These are phyloP conservation scores for Lodderomyces pseudojiufengensis DNA, from an alignment of 1,139 yeast species.

Conservation along the genomic window DNA sequence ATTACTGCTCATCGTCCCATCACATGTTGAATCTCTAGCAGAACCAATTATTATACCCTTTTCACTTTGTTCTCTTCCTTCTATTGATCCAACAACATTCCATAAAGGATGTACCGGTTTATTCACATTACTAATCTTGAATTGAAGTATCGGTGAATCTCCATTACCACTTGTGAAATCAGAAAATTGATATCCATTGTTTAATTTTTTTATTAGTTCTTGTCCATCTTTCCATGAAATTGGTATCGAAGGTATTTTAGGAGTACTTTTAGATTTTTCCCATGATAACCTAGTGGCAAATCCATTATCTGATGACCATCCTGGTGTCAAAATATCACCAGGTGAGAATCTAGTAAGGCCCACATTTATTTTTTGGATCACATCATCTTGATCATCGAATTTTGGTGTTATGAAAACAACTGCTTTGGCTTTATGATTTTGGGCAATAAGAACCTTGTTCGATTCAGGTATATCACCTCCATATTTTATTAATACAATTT, in stretches of 20 bases:
- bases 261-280: slow-evolving; percentile 51
- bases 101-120: slow-evolving; percentile 67
- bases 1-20: slow-evolving; percentile 69
- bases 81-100: slow-evolving; percentile 75
- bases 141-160: slow-evolving; percentile 25
- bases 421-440: slow-evolving; percentile 30
- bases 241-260: slow-evolving; percentile 74
- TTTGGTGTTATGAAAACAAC: slow-evolving; percentile 34
- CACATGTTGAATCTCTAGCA: slow-evolving; percentile 72
- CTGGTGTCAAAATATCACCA: slow-evolving; percentile 81
- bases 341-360: slow-evolving; percentile 64
- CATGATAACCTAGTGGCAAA: slow-evolving; percentile 36
- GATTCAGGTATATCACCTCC: slow-evolving; percentile 46
- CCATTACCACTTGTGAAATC: slow-evolving; percentile 32
- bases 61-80: slow-evolving; percentile 77
- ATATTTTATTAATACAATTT: slow-evolving; percentile 60
- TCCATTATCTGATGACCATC: slow-evolving; percentile 57
- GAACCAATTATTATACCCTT: slow-evolving; percentile 81
- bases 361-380: slow-evolving; percentile 61
- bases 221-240: slow-evolving; percentile 69
- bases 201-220: slow-evolving; percentile 43
- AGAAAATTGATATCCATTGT: slow-evolving; percentile 44
- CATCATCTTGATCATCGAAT: slow-evolving; percentile 26
- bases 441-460: slow-evolving; percentile 35
- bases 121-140: slow-evolving; percentile 43